Conservation (phyloP, 805 yeast species). For the Teunomyces kruisii region DNA sequence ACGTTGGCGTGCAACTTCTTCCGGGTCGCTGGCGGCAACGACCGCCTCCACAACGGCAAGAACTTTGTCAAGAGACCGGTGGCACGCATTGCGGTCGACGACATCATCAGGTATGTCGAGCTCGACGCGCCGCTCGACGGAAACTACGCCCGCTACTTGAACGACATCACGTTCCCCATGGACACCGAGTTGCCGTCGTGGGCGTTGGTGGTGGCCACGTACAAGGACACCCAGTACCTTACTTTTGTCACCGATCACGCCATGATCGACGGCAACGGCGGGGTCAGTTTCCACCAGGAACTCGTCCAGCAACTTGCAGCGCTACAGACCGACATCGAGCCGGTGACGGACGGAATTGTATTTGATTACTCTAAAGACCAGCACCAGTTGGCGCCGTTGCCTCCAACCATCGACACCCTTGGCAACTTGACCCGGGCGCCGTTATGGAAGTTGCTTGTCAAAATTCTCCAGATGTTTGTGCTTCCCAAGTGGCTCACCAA, state of each 20-base stretch:
- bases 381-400: neutral
- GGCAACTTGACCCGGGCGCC: neutral
- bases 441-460: neutral
- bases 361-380: neutral
- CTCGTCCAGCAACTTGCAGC: conserved; percentile 15
- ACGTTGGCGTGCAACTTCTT: conserved; percentile 19
- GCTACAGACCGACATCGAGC: neutral
- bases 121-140: neutral
- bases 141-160: neutral
- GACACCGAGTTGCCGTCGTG: neutral
- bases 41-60: neutral
- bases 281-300: conserved; percentile 26
- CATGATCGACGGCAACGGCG: conserved; percentile 35
- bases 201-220: neutral
- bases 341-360: neutral
- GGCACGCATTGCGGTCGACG: neutral
- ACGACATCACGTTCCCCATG: neutral
- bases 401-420: neutral
- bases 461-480: neutral
- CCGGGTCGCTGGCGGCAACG: conserved; percentile 6
- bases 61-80: neutral
- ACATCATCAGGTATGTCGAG: neutral
- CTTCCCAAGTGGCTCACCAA: neutral
- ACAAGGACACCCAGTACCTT: conserved; percentile 13
- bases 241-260: conserved; percentile 12